Evolutionary conservation across 2,329 filamentous ascomycete genomes (phyloP), one percentile per base, ranked within the genome.

Genomic region (Pseudopithomyces chartarum): DNA sequence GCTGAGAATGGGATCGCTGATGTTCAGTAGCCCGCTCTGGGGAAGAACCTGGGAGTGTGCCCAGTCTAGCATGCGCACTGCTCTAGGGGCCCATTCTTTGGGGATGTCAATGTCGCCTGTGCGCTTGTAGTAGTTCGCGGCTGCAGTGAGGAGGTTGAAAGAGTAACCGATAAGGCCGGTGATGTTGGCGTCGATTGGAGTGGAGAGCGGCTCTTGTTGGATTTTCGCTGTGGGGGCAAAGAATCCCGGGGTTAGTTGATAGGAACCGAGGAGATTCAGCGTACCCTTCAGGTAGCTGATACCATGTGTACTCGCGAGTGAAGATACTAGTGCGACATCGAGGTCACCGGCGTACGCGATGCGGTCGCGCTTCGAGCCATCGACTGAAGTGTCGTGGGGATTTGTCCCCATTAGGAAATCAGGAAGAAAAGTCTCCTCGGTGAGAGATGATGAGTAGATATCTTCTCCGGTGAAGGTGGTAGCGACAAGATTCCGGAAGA

Each of bases 381-480:
- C 75, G 2, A 77, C 74, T 13, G 69, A 67, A 23, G 65, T 69
- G 11, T 66, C 59, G 2, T 59, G 44, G 2, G 73, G 73, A 52
- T 77, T 78, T 11, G 67, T 63, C 6, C 74, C 74, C 44, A 76
- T 65, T 6, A 76, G 60, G 48, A 77, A 78, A 54, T 77, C 71
- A 5, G 61, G 6, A 19, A 77, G 56, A 42, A 69, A 69, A 3
- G 56, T 53, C 2, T 47, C 52, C n/a, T 75, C 62, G 0, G 60
- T 76, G 22, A 76, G 57, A 5, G 63, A 44, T 6, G 65, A 60
- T 4, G 58, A 57, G 50, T 73, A 74, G 1, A 67, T 63, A 15
- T 52, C 11, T 1, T 59, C 47, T 13, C 63, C 63, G 0, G 49
- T 34, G 5, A 44, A 29, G 12, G 38, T 48, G 8, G 50, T 39